Conservation (phyloP, 805 yeast genomes). For the Ogataea thermomethanolica region DNA sequence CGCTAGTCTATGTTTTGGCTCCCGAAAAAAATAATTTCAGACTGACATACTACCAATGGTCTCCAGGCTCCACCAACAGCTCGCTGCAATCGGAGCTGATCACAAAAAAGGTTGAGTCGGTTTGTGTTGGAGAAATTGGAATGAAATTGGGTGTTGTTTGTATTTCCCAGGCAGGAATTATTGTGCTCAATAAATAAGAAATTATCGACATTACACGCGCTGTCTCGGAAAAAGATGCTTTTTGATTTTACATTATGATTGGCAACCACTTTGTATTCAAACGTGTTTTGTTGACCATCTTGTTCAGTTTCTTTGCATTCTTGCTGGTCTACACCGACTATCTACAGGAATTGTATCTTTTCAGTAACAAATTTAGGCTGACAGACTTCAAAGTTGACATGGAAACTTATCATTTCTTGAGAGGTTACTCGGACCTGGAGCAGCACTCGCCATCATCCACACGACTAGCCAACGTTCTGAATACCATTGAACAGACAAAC, state of each 20-base stretch:
- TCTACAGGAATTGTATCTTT: slow-evolving; percentile 27
- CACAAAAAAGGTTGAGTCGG: slow-evolving; percentile 7
- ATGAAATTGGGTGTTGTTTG: slow-evolving; percentile 11
- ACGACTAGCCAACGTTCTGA: slow-evolving; percentile 10
- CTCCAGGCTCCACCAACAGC: neutral
- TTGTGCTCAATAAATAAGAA: neutral
- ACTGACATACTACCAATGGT: slow-evolving; percentile 4
- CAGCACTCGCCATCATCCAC: slow-evolving; percentile 12
- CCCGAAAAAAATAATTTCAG: neutral
- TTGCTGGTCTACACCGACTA: slow-evolving; percentile 27
- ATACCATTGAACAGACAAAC: slow-evolving; percentile 4
- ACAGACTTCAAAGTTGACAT: slow-evolving; percentile 22
- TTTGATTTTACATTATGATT: slow-evolving; percentile 12
- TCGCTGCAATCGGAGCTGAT: neutral
- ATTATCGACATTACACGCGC: slow-evolving; percentile 3
- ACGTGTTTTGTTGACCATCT: slow-evolving; percentile 17
- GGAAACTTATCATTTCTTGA: slow-evolving; percentile 23
- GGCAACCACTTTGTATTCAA: slow-evolving; percentile 21
- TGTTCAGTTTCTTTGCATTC: slow-evolving; percentile 23
- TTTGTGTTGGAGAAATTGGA: slow-evolving; percentile 23
- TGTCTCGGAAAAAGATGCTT: slow-evolving; percentile 2
- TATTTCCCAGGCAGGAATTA: slow-evolving; percentile 1
- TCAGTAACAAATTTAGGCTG: slow-evolving; percentile 24
- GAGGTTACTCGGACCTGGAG: slow-evolving; percentile 14
- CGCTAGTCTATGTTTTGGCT: slow-evolving; percentile 1